Evolutionary conservation across 345 rosid genomes (phyloP).

Genomic region (rapeseed (Brassica napus)): DNA sequence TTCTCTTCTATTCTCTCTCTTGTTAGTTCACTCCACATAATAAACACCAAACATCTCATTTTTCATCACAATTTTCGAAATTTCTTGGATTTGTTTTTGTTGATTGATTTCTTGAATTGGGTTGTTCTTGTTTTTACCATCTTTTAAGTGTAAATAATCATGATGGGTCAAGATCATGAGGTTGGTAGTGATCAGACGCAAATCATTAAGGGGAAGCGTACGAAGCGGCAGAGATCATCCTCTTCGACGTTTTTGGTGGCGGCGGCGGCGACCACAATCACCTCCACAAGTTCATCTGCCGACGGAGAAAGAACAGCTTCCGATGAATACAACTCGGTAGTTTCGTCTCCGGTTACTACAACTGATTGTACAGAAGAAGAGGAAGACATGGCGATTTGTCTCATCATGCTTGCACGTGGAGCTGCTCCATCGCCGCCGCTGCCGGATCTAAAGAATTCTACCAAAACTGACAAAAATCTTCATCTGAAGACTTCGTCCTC

Average conservation of each 20-base stretch:
- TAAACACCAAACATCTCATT: conserved; percentile 30
- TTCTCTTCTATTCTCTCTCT: conserved; percentile 26
- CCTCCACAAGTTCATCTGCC: conserved; percentile 60
- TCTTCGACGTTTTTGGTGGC: conserved; percentile 49
- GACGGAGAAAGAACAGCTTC: conserved; percentile 35
- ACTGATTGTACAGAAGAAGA: conserved; percentile 65
- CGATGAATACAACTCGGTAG: conserved; percentile 41
- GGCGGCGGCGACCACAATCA: conserved; percentile 26
- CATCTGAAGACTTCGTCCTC: conserved; percentile 29
- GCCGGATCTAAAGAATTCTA: conserved; percentile 32
- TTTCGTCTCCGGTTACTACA: conserved; percentile 45
- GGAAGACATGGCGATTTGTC: conserved; percentile 88
- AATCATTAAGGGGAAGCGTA: conserved; percentile 72
- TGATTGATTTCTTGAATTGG: conserved; percentile 17
- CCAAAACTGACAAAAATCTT: conserved; percentile 42
- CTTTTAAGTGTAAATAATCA: conserved; percentile 9
- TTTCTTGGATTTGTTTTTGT: conserved; percentile 30
- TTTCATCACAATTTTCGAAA: conserved; percentile 1
- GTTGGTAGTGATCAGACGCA: conserved; percentile 37
- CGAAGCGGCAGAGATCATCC: conserved; percentile 72
- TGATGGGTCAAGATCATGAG: conserved; percentile 46
- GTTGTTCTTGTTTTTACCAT: neutral
- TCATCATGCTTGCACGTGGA: conserved; percentile 79
- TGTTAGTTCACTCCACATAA: conserved; percentile 46
- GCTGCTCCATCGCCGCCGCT: conserved; percentile 18